Evolutionary conservation across 2,329 filamentous ascomycete species (phyloP).

Genomic region (Penicillium brevicompactum): DNA sequence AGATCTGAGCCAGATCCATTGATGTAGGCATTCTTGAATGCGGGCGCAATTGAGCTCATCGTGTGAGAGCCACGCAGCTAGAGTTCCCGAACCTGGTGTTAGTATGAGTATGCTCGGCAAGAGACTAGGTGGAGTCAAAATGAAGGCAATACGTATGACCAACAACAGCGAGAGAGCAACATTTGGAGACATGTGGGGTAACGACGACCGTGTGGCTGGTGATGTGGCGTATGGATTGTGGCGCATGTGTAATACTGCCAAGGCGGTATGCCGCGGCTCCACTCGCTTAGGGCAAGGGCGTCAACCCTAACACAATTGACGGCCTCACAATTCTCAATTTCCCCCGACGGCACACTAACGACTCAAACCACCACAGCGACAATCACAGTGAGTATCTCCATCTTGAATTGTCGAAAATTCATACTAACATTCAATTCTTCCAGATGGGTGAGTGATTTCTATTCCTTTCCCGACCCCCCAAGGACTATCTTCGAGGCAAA

Average conservation of each 20-base stretch:
- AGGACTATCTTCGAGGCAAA: conserved; percentile 33
- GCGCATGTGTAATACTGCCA: background rate
- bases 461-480: conserved; percentile 23
- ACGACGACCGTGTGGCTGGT: conserved; percentile 10
- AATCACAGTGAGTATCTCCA: conserved; percentile 52
- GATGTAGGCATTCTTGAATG: conserved; percentile 71
- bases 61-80: conserved; percentile 13
- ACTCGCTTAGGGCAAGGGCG: conserved; percentile 48
- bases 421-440: conserved; percentile 32
- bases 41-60: conserved; percentile 74
- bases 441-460: conserved; percentile 64
- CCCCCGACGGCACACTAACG: conserved; percentile 34
- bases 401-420: conserved; percentile 17
- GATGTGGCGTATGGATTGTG: background rate
- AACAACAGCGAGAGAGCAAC: conserved; percentile 3
- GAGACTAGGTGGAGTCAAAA: background rate
- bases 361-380: conserved; percentile 52
- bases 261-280: conserved; percentile 32
- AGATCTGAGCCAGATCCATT: conserved; percentile 70
- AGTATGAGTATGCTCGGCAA: background rate
- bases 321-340: conserved; percentile 45
- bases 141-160: background rate
- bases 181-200: conserved; percentile 9
- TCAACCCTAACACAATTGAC: conserved; percentile 46
- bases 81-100: background rate